Evolutionary conservation across 768 basidiomycete genomes (phyloP).

Genomic region (Austroboletus festivus): DNA sequence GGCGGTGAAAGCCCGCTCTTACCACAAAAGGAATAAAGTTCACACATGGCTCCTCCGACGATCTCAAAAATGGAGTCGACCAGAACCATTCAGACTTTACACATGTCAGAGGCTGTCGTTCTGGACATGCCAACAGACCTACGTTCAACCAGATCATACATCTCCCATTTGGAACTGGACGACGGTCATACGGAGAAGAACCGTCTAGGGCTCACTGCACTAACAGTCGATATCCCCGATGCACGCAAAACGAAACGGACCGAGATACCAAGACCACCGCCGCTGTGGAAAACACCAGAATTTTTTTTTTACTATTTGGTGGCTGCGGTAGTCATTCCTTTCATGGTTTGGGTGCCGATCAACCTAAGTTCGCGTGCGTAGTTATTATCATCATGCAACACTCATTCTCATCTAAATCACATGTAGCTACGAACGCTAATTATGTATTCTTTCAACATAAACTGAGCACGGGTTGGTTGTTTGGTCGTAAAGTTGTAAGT

Average conservation of each 20-base stretch:
- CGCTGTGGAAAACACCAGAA: slow-evolving; percentile 79
- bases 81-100: not conserved
- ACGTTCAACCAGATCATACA: slow-evolving; percentile 7
- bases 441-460: slow-evolving; percentile 55
- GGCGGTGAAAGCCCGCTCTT: slow-evolving; percentile 18
- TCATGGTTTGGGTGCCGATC: slow-evolving; percentile 77
- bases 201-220: slow-evolving; percentile 35
- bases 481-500: slow-evolving; percentile 74
- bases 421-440: slow-evolving; percentile 69
- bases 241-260: slow-evolving; percentile 30
- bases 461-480: slow-evolving; percentile 77
- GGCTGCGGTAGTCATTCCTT: slow-evolving; percentile 57
- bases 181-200: slow-evolving; percentile 3
- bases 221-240: slow-evolving; percentile 58
- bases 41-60: not conserved
- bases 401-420: slow-evolving; percentile 3
- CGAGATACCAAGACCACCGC: slow-evolving; percentile 30
- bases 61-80: not conserved
- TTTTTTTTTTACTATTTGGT: slow-evolving; percentile 74
- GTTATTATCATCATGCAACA: not conserved
- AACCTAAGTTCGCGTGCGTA: slow-evolving; percentile 70
- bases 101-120: slow-evolving; percentile 29
- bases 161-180: slow-evolving; percentile 18
- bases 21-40: slow-evolving; percentile 13
- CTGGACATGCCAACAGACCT: slow-evolving; percentile 38